phyloP scores from a whole-genome alignment of 208 protist genomes.

The Acanthamoeba castellanii region DNA sequence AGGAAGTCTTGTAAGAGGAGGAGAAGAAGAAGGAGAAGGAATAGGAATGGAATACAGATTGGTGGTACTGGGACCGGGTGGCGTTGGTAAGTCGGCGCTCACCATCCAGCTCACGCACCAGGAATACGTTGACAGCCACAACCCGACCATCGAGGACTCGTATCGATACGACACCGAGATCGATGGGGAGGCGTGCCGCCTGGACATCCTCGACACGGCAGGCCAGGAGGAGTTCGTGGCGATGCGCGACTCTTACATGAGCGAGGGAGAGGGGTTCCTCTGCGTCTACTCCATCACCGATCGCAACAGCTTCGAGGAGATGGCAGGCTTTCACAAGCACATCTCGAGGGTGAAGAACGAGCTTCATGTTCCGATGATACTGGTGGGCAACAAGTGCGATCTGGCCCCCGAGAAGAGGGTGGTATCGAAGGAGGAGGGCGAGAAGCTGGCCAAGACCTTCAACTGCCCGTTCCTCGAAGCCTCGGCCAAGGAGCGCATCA shows the following conservation, averaged over 20 bases:
- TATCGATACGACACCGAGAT: no score
- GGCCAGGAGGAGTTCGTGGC: slow-evolving; percentile 48
- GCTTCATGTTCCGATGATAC: no score
- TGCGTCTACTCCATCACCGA: slow-evolving; percentile 75
- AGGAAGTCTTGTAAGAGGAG: no score
- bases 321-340: background rate
- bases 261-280: slow-evolving; percentile 78
- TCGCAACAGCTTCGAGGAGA: slow-evolving; percentile 10
- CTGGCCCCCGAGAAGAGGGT: slow-evolving; percentile 75
- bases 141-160: no score
- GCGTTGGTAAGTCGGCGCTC: no score
- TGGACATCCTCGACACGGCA: no score
- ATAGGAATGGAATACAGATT: no score
- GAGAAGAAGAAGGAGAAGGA: no score
- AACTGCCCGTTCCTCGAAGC: slow-evolving; percentile 78
- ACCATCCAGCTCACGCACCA: no score
- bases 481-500: slow-evolving; percentile 89
- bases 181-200: no score
- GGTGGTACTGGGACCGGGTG: no score
- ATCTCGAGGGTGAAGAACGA: slow-evolving; percentile 3
- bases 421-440: slow-evolving; percentile 85
- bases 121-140: no score
- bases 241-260: slow-evolving; percentile 78
- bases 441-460: slow-evolving; percentile 85
- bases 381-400: slow-evolving; percentile 59